Percentiles rank a stretch among this genome's conserved stretches.
Conservation (phyloP, 2,329 filamentous ascomycete species). For the Fusarium bactridioides region DNA sequence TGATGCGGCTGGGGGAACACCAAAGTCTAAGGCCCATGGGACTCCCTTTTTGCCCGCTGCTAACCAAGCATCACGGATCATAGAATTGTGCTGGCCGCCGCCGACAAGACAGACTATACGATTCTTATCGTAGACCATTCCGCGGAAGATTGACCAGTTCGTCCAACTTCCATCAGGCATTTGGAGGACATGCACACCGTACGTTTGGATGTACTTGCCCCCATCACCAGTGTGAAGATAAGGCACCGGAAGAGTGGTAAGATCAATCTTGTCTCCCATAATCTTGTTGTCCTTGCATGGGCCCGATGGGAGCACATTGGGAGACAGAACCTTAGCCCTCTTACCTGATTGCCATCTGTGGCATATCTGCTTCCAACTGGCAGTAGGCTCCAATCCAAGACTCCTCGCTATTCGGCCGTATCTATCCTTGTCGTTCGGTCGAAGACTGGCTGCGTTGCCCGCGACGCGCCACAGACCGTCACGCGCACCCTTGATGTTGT, state of each 20-base stretch:
- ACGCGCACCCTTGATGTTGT: constrained; percentile 56
- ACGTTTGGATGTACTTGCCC: constrained; percentile 61
- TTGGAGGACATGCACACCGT: constrained; percentile 57
- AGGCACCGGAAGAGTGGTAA: constrained; percentile 52
- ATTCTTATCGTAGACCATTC: constrained; percentile 56
- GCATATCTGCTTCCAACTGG: background rate
- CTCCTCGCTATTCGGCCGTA: constrained; percentile 54
- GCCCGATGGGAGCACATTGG: constrained; percentile 42
- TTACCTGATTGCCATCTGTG: background rate
- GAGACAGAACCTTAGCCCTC: constrained; percentile 34
- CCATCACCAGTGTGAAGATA: constrained; percentile 55
- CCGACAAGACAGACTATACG: constrained; percentile 53
- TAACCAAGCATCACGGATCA: constrained; percentile 57
- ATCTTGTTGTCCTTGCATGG: constrained; percentile 20
- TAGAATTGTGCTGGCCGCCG: constrained; percentile 55
- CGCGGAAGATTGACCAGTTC: constrained; percentile 55
- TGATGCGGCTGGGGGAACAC: constrained; percentile 58
- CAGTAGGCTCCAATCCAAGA: constrained; percentile 39
- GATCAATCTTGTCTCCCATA: constrained; percentile 10
- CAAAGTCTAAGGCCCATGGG: constrained; percentile 57
- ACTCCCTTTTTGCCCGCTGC: constrained; percentile 51
- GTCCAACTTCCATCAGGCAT: constrained; percentile 57
- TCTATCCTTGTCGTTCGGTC: constrained; percentile 34
- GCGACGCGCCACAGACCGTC: constrained; percentile 56
- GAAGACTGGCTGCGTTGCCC: constrained; percentile 52